Base-by-base conservation (phyloP, 1,284 basidiomycete genomes). In the Malassezia japonica region DNA sequence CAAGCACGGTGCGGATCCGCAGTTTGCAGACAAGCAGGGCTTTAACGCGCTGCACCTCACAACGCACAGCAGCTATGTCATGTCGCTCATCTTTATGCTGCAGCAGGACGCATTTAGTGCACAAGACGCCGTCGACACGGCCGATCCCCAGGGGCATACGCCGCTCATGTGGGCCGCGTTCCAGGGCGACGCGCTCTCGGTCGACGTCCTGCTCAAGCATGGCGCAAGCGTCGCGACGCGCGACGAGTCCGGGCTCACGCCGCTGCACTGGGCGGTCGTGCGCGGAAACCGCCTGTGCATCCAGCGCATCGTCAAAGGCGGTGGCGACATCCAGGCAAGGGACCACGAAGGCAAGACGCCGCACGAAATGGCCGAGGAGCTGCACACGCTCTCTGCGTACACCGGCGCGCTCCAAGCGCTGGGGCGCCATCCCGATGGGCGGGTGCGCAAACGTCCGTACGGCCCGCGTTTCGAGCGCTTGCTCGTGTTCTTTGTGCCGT, bases 111-210 rank as follows among this genome's bases (percentile, higher is more conserved):
- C 88, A 1, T 59, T 67, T 38, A 44, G 51, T 38, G 50, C 59
- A 2, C 43, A 42, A 1, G 45, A 48, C 20, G 56, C 56, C 0
- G 42, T 72, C 8, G 66, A 72, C 32, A 50, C 50, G 3, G 44
- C 52, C 36, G 94, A 99, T 73, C 78, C 82, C 1, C 86, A 90
- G 33, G 92, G 92, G 0, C 94, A 98, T 69, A 96, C 92, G 0
- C 80, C 87, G 0, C 79, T 99, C 46, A 95, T 96, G 87, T 98
- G 94, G 94, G 94, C 94, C 2, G 88, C 90, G 4, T 98, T 96
- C 75, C 94, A 98, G 73, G 92, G 92, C 37, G 94, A 99, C 67
- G 90, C 88, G 1, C 81, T 98, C 20, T 90, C 86, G 0, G 88
- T 98, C 2, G 88, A 95, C 57, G 75, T 98, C 28, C 76, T 99